Evolutionary conservation across 352 stramenopile genomes (phyloP).

Genomic region (Phytophthora meadii): DNA sequence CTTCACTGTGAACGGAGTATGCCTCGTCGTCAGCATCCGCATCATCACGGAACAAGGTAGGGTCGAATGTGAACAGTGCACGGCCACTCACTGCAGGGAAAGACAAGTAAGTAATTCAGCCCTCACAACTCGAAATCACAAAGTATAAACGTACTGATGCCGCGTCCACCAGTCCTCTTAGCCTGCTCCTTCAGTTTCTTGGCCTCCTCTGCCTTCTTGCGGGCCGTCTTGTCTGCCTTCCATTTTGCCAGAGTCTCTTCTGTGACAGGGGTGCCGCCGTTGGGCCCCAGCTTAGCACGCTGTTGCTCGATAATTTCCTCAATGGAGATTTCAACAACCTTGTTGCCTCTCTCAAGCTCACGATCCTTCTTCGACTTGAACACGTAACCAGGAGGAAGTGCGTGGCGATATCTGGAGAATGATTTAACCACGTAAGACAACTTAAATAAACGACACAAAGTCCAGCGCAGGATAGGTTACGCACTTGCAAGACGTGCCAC

Average conservation of each 20-base stretch:
- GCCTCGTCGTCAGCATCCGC: constrained; percentile 87
- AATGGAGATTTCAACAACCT: constrained; percentile 86
- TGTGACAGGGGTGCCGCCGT: constrained; percentile 86
- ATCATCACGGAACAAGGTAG: constrained; percentile 92
- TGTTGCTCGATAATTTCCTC: constrained; percentile 93
- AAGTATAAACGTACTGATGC: constrained; percentile 75
- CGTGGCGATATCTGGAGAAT: constrained; percentile 71
- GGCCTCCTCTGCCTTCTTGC: constrained; percentile 81
- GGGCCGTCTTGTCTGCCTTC: constrained; percentile 86
- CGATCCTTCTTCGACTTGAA: constrained; percentile 91
- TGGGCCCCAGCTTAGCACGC: constrained; percentile 87
- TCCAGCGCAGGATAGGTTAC: constrained; percentile 12
- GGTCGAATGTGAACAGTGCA: constrained; percentile 91
- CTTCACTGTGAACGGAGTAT: constrained; percentile 76
- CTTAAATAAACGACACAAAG: neutral
- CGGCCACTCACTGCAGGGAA: constrained; percentile 83
- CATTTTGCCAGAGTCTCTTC: constrained; percentile 89
- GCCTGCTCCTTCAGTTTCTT: constrained; percentile 87
- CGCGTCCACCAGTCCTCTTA: constrained; percentile 85
- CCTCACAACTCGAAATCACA: constrained; percentile 1
- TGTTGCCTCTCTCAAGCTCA: constrained; percentile 84
- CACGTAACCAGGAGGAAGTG: constrained; percentile 87
- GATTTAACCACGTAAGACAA: constrained; percentile 7
- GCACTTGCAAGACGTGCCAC: constrained; percentile 79
- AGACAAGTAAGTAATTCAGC: no score